A percentile compares a stretch with the other conserved stretches of the same genome.
These are phyloP conservation scores for Entonaema liquescens DNA, from an alignment of 495 filamentous ascomycete genomes.

Conservation along the genomic window DNA sequence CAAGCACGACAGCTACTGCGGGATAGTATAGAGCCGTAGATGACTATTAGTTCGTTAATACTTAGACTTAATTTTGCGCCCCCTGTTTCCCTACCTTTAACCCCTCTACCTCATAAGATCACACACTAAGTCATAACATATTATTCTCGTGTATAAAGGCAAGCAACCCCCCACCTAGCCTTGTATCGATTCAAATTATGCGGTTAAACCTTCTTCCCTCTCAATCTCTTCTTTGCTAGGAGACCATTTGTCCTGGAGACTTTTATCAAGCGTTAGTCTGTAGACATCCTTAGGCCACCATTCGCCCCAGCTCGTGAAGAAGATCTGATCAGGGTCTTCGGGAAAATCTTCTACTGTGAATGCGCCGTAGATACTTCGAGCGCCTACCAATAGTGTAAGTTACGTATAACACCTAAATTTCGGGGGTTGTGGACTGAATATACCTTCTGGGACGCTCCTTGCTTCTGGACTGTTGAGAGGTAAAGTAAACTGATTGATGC, in stretches of 20 bases:
- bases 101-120: background rate
- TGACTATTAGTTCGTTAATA: background rate
- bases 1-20: constrained; percentile 20
- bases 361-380: constrained; percentile 50
- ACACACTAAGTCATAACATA: background rate
- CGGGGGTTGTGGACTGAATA: constrained; percentile 5
- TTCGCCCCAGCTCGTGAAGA: constrained; percentile 59
- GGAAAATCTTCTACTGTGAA: constrained; percentile 55
- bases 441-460: constrained; percentile 51
- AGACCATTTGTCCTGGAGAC: constrained; percentile 56
- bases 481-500: constrained; percentile 17
- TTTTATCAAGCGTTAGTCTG: constrained; percentile 47
- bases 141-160: too few relatives aligned
- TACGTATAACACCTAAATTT: background rate
- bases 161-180: background rate
- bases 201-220: constrained; percentile 48
- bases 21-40: constrained; percentile 31
- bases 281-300: constrained; percentile 58
- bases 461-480: constrained; percentile 46
- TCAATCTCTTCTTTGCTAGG: constrained; percentile 55
- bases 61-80: background rate
- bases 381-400: constrained; percentile 42
- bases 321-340: constrained; percentile 56
- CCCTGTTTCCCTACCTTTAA: background rate
- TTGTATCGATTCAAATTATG: background rate